Base-by-base conservation (phyloP, 306 rosid species). In the Adenanthera pavonina region DNA sequence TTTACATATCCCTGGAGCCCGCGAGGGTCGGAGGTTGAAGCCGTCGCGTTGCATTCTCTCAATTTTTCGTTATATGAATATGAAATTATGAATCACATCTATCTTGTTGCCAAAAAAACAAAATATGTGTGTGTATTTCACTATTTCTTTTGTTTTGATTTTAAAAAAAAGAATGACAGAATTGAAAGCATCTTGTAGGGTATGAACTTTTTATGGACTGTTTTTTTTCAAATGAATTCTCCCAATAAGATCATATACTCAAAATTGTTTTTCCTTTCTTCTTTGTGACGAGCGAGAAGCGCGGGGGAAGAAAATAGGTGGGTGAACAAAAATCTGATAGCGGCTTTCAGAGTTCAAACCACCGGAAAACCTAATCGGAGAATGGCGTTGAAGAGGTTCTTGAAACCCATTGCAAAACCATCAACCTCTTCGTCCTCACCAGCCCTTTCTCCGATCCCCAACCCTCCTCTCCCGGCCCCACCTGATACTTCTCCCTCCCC, bases 401-500 rank as follows among this genome's bases (percentile, higher is more conserved):
- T 88, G 34, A 87, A 76, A 75, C 78, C 89, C 83, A 59, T 75
- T 49, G 10, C 89, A 80, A 67, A 69, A 81, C 61, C 87, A 52
- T 54, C 81, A 30, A 78, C 69, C 44, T 19, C 44, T 3, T 80
- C 80, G n/a, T 8, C 88, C 1, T 12, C 71, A 36, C 81, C 78
- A 6, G 74, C 80, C 3, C 83, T 82, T 2, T 46, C 85, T 64
- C 87, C 88, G 14, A 83, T 91, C 74, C 92, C 93, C 51, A 85
- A 88, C 82, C 91, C 97, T 15, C 77, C 90, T 41, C 92, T 85
- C 0, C 95, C 97, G 7, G 25, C 82, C 0, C 85, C 88, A 8
- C 92, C 90, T 16, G 73, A 54, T 2, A n/a, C 51, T 51, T 75
- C 70, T 43, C 73, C 59, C 6, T 30, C 62, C 9, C 88, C 86